Evolutionary conservation across 345 rosid genomes (phyloP).

Genomic region (Camelina sativa): DNA sequence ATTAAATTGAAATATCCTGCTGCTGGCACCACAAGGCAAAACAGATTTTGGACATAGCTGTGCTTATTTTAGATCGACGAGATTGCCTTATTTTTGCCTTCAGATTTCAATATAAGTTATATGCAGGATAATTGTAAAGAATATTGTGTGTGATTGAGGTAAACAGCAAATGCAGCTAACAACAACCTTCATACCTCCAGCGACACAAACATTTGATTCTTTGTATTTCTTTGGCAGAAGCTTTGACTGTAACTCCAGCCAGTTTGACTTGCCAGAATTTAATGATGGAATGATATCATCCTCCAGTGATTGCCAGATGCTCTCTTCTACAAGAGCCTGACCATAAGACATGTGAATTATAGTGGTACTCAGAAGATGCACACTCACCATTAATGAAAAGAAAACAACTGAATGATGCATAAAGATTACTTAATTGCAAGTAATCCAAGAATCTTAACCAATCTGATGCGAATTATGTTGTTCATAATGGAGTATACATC

Average conservation of each 20-base stretch:
- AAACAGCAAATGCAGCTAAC: conserved; percentile 36
- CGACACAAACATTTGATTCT: conserved; percentile 89
- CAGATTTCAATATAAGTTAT: conserved; percentile 26
- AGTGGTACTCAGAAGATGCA: conserved; percentile 11
- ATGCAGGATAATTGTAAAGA: conserved; percentile 22
- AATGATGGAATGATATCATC: conserved; percentile 85
- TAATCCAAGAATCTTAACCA: conserved; percentile 8
- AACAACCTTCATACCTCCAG: conserved; percentile 88
- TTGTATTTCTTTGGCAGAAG: conserved; percentile 62
- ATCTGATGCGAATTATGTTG: conserved; percentile 25
- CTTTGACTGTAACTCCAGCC: conserved; percentile 95
- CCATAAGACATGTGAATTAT: conserved; percentile 26
- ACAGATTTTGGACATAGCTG: conserved; percentile 18
- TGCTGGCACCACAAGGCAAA: conserved; percentile 23
- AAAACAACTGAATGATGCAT: conserved; percentile 24
- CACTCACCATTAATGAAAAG: conserved; percentile 27
- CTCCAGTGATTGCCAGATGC: conserved; percentile 85
- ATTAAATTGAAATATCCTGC: conserved; percentile 21
- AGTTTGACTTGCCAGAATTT: conserved; percentile 72
- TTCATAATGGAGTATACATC: conserved; percentile 22
- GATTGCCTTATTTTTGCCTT: conserved; percentile 23
- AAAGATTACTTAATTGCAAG: conserved; percentile 20
- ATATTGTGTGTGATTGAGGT: conserved; percentile 8
- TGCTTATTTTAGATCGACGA: conserved; percentile 13
- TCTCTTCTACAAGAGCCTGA: conserved; percentile 78